Evolutionary conservation across 768 basidiomycete genomes (phyloP), one percentile per base, ranked within the genome.

Genomic region (Boletus barrowsii): DNA sequence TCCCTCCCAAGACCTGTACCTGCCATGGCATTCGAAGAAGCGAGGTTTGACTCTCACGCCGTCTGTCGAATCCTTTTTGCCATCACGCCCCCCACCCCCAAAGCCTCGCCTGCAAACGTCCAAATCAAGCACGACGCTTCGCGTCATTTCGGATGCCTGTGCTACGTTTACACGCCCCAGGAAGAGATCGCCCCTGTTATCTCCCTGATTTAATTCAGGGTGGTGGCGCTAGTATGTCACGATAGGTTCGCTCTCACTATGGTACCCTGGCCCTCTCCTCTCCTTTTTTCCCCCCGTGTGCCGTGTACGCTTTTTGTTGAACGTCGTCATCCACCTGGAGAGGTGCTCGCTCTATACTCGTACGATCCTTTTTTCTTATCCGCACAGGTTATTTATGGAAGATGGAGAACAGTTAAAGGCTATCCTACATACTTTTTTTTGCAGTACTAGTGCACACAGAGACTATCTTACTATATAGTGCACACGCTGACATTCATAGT

Each of bases 101-200:
- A 53, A 37, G 37, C 45, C 29, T 14, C 33, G 20, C 33, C 53
- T 64, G 42, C 47, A 46, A 14, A 17, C 62, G 26, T 41, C 55
- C 5, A 56, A 57, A 24, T 53, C 61, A 4, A 63, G 47, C 15
- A 46, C 58, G 9, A 51, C 68, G 43, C 64, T 72, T 49, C 69
- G 64, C 24, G 53, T 58, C 18, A 46, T 70, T 3, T 60, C 70
- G 39, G 65, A 63, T 6, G 68, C 66, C 8, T 71, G 51, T 15
- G 47, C 59, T 29, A 52, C 62, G 24, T 53, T 72, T 36, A 47
- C 57, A 18, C 53, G 62, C 5, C 14, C 49, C 10, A 47, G 61
- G 35, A 54, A 56, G 41, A 62, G 35, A 44, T 62, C 63, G 22
- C 40, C 55, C 36, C 45, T 22, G 17, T 41, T 17, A 9, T 29